Percentiles rank a stretch among this genome's conserved stretches.
Conservation (phyloP, 306 rosid genomes). For the Pachyrhizus erosus region DNA sequence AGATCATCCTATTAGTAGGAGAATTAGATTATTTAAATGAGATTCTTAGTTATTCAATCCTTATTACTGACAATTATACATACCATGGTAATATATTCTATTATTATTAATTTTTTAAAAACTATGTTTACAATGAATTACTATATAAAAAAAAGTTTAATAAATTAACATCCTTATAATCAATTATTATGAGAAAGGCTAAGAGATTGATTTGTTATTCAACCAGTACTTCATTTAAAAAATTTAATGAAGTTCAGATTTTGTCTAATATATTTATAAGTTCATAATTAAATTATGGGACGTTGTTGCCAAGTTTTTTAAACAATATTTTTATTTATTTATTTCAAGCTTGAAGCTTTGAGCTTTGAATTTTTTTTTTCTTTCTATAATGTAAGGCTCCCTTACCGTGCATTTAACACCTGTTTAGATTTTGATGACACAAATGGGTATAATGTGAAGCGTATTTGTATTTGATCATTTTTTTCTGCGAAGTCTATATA, state of each 20-base stretch:
- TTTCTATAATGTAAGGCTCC: background rate
- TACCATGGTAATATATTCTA: too few species aligned
- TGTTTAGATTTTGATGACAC: background rate
- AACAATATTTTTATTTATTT: background rate
- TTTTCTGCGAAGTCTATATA: conserved; percentile 18
- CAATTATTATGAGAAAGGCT: background rate
- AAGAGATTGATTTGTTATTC: background rate
- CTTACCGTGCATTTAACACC: background rate
- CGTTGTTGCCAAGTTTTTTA: background rate
- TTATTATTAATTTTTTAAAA: too few species aligned
- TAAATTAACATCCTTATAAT: background rate
- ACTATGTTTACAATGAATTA: background rate
- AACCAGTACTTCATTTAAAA: background rate
- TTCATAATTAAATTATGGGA: background rate
- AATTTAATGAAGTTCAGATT: background rate
- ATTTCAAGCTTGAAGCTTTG: background rate
- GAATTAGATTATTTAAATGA: background rate
- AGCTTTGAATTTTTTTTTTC: background rate
- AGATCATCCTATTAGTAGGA: too few species aligned
- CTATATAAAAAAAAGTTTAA: background rate
- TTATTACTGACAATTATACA: too few species aligned
- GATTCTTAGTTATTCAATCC: too few species aligned
- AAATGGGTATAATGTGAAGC: conserved; percentile 15
- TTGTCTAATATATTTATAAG: background rate
- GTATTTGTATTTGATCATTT: background rate